A percentile compares a stretch with the other conserved stretches of the same genome.
Conservation (phyloP, 2,329 filamentous ascomycete species). For the Endocalyx cinctus region DNA sequence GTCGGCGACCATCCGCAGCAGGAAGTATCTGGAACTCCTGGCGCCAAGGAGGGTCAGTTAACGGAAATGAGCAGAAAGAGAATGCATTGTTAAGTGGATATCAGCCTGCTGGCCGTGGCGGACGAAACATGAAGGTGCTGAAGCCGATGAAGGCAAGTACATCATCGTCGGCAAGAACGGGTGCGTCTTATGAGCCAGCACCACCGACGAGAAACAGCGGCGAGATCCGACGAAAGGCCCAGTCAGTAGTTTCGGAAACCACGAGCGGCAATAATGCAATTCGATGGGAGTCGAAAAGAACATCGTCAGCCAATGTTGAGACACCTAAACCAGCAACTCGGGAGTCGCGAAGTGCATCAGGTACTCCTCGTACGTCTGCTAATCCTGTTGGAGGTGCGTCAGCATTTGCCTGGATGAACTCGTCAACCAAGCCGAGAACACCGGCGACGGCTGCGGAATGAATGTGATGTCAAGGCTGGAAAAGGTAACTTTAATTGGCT, state of each 20-base stretch:
- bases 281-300: constrained; percentile 53
- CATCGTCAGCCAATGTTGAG: constrained; percentile 32
- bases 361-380: constrained; percentile 49
- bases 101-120: constrained; percentile 58
- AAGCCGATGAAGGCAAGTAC: constrained; percentile 66
- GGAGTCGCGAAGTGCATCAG: constrained; percentile 33
- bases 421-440: constrained; percentile 39
- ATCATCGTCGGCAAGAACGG: constrained; percentile 47
- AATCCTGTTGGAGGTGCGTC: constrained; percentile 92
- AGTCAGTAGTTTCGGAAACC: constrained; percentile 27
- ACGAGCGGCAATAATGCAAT: constrained; percentile 27
- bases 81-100: constrained; percentile 58
- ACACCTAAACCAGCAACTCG: constrained; percentile 22
- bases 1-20: constrained; percentile 30
- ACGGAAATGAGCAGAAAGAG: constrained; percentile 50
- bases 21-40: constrained; percentile 66
- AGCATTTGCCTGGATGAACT: constrained; percentile 88
- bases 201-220: constrained; percentile 38
- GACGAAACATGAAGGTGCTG: constrained; percentile 83
- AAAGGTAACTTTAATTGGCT: no score
- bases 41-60: constrained; percentile 52
- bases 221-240: constrained; percentile 53
- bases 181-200: constrained; percentile 48
- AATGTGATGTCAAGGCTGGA: constrained; percentile 3
- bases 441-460: constrained; percentile 32